Conservation (phyloP, 2,329 filamentous ascomycete genomes). For the Verticillium longisporum region DNA sequence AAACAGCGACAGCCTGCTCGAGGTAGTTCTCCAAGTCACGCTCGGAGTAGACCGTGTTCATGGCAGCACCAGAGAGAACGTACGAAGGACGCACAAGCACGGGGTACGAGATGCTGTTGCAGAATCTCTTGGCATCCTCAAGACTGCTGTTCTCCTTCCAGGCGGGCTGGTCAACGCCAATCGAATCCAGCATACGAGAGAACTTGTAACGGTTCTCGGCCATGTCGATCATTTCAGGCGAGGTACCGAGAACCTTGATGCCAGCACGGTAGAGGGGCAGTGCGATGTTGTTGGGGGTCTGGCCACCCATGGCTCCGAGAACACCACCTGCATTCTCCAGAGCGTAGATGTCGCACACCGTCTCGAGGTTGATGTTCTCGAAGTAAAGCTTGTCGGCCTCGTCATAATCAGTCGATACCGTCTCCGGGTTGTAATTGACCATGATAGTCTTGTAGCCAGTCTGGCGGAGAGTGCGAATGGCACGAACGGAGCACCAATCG, state of each 20-base stretch:
- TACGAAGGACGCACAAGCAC: conserved; percentile 95
- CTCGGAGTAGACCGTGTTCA: conserved; percentile 98
- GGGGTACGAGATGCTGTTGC: conserved; percentile 81
- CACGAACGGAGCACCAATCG: conserved; percentile 96
- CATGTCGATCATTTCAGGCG: conserved; percentile 96
- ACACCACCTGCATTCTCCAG: conserved; percentile 78
- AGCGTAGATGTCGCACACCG: conserved; percentile 87
- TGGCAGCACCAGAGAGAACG: conserved; percentile 91
- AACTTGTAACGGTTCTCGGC: conserved; percentile 99
- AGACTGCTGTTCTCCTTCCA: conserved; percentile 98
- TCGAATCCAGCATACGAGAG: conserved; percentile 93
- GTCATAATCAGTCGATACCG: conserved; percentile 84
- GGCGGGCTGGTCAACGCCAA: conserved; percentile 89
- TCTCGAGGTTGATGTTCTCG: conserved; percentile 89
- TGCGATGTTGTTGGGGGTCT: conserved; percentile 97
- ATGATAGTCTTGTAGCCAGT: conserved; percentile 90
- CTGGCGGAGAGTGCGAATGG: conserved; percentile 82
- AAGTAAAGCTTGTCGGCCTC: conserved; percentile 95
- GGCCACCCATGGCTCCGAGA: conserved; percentile 91
- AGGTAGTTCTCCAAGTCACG: conserved; percentile 86
- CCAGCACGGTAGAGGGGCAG: conserved; percentile 81
- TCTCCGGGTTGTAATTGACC: conserved; percentile 92
- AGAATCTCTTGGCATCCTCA: conserved; percentile 82
- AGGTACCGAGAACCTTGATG: conserved; percentile 89
- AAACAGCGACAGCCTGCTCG: conserved; percentile 86